A percentile compares a stretch with the other conserved stretches of the same genome.
Evolutionary conservation across 129 eudicot species (phyloP).

Genomic region (Arctium lappa): DNA sequence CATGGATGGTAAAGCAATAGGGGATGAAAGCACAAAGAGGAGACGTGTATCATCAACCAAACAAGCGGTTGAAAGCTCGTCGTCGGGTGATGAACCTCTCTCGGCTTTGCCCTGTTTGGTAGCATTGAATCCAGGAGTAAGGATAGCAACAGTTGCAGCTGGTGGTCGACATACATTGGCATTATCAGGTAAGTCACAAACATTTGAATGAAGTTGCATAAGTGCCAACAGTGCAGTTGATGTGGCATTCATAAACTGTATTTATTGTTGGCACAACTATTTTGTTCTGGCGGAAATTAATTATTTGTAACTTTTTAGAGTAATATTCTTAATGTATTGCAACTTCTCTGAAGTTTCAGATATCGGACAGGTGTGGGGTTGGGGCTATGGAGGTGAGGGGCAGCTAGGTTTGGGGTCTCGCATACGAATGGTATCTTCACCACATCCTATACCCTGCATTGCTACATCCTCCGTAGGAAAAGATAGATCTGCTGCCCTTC

Average conservation of each 20-base stretch:
- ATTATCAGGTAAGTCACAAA: conserved; percentile 58
- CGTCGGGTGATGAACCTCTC: conserved; percentile 66
- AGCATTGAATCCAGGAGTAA: conserved; percentile 71
- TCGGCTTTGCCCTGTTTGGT: conserved; percentile 94
- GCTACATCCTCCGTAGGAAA: conserved; percentile 58
- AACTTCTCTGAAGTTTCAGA: conserved; percentile 61
- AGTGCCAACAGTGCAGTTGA: too few relatives aligned
- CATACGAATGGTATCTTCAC: conserved; percentile 95
- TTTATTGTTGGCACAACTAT: too few relatives aligned
- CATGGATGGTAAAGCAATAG: conserved; percentile 47
- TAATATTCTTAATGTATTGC: conserved; percentile 17
- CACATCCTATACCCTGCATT: conserved; percentile 93
- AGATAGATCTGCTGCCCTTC: conserved; percentile 46
- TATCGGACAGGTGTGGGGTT: conserved; percentile 99
- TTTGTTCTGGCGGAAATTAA: background rate
- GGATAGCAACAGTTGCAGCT: conserved; percentile 85
- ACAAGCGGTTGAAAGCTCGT: conserved; percentile 78
- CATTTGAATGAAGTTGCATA: background rate
- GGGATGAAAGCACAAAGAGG: conserved; percentile 72
- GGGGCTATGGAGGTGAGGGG: conserved; percentile 99
- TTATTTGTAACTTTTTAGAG: background rate
- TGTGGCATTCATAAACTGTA: too few relatives aligned
- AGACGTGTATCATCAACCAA: conserved; percentile 77
- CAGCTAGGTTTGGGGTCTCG: conserved; percentile 93
- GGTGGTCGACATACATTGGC: conserved; percentile 97